phyloP scores from a whole-genome alignment of 352 stramenopile genomes.

The Phytophthora sojae region DNA sequence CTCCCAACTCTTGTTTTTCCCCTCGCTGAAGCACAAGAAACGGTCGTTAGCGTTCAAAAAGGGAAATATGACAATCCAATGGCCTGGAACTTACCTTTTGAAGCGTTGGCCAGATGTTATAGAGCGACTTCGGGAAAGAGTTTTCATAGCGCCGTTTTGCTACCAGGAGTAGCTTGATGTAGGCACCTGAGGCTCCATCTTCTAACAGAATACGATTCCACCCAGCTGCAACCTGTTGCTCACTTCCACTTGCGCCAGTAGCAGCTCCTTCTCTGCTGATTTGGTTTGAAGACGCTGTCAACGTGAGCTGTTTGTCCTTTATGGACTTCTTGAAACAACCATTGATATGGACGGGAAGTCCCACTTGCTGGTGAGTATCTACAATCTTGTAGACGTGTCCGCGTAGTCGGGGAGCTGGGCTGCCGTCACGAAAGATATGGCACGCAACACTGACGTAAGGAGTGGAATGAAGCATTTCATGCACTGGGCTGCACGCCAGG shows the following conservation, averaged over 20 bases:
- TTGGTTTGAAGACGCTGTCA: slow-evolving; percentile 29
- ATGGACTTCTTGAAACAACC: slow-evolving; percentile 78
- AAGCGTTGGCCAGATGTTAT: slow-evolving; percentile 68
- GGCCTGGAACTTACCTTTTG: slow-evolving; percentile 37
- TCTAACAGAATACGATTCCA: slow-evolving; percentile 82
- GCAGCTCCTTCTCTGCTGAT: slow-evolving; percentile 12
- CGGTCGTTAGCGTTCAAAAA: slow-evolving; percentile 6
- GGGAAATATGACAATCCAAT: not conserved
- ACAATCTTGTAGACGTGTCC: slow-evolving; percentile 75
- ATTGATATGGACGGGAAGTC: slow-evolving; percentile 77
- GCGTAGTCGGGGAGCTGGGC: slow-evolving; percentile 42
- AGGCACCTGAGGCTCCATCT: slow-evolving; percentile 68
- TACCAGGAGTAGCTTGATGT: slow-evolving; percentile 66
- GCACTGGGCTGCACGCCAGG: slow-evolving; percentile 61
- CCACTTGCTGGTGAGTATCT: slow-evolving; percentile 52
- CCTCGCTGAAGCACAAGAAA: slow-evolving; percentile 5
- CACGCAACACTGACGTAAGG: slow-evolving; percentile 76
- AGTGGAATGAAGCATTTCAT: slow-evolving; percentile 67
- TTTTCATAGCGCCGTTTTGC: slow-evolving; percentile 54
- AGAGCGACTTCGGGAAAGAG: slow-evolving; percentile 58
- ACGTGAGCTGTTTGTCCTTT: slow-evolving; percentile 50
- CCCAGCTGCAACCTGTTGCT: slow-evolving; percentile 59
- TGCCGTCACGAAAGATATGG: slow-evolving; percentile 63
- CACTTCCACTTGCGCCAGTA: slow-evolving; percentile 46
- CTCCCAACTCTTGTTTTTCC: slow-evolving; percentile 42